Conservation (phyloP, 1,139 yeast species). For the Kluyveromyces sp. region DNA sequence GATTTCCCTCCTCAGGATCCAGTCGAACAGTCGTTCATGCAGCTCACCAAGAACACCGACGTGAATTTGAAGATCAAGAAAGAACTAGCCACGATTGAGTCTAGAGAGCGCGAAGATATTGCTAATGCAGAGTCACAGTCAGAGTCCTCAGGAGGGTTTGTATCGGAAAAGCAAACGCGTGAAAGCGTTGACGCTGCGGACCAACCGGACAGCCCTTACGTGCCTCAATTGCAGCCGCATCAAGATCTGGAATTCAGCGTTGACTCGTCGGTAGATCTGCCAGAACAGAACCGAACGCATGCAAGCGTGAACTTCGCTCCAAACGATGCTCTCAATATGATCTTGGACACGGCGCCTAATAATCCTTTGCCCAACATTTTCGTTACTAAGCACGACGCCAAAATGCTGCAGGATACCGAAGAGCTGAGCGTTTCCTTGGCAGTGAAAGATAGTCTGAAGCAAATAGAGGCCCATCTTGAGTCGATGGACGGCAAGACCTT, state of each 20-base stretch:
- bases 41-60: constrained; percentile 22
- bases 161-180: neutral
- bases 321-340: neutral
- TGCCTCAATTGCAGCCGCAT: neutral
- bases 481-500: neutral
- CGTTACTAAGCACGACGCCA: neutral
- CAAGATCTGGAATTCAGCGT: neutral
- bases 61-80: neutral
- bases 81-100: neutral
- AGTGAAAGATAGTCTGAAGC: neutral
- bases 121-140: neutral
- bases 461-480: neutral
- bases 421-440: neutral
- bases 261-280: neutral
- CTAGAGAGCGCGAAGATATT: neutral
- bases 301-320: constrained; percentile 3
- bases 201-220: neutral
- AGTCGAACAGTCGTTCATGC: constrained; percentile 28
- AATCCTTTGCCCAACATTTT: neutral
- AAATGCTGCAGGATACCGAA: neutral
- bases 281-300: neutral
- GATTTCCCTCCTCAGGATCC: constrained; percentile 17
- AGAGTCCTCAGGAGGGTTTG: neutral
- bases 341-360: neutral
- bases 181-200: neutral